These are phyloP conservation scores for Aspergillus sp. DNA, from an alignment of 2,329 filamentous ascomycete genomes.

Conservation along the genomic window DNA sequence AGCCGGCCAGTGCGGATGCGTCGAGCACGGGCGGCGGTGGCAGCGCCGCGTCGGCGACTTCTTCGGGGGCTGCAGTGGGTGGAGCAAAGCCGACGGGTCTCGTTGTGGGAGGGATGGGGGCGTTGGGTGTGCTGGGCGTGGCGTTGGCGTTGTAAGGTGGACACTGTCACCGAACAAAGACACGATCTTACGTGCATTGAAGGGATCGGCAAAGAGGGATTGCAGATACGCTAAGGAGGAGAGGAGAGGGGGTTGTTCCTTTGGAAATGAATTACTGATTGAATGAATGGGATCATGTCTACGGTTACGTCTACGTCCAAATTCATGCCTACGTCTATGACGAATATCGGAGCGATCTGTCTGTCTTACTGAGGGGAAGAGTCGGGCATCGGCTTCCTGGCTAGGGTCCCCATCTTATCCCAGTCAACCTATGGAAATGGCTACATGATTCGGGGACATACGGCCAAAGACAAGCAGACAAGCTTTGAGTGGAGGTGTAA, in stretches of 20 bases:
- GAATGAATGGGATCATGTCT: neutral
- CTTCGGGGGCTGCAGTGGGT: constrained; percentile 16
- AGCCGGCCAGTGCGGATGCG: neutral
- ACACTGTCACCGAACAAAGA: no score
- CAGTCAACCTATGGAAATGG: neutral
- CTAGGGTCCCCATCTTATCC: neutral
- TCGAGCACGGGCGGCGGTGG: constrained; percentile 5
- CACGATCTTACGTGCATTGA: no score
- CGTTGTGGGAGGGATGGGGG: constrained; percentile 20
- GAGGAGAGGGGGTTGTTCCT: no score
- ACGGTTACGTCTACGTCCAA: neutral
- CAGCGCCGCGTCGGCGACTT: constrained; percentile 15
- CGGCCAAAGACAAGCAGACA: neutral
- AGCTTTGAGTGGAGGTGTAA: neutral
- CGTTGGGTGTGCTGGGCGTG: constrained; percentile 23
- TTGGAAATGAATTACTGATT: neutral
- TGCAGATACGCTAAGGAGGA: neutral
- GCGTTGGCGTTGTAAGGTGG: constrained; percentile 19
- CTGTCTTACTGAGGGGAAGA: neutral
- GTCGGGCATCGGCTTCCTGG: no score
- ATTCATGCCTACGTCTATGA: neutral
- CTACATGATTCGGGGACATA: neutral
- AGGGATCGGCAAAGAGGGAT: neutral
- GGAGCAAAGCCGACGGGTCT: constrained; percentile 18
- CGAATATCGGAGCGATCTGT: neutral